A percentile compares a stretch with the other conserved stretches of the same genome.
Conservation (phyloP, 2,329 filamentous ascomycete genomes). For the Fusarium dlaminii region DNA sequence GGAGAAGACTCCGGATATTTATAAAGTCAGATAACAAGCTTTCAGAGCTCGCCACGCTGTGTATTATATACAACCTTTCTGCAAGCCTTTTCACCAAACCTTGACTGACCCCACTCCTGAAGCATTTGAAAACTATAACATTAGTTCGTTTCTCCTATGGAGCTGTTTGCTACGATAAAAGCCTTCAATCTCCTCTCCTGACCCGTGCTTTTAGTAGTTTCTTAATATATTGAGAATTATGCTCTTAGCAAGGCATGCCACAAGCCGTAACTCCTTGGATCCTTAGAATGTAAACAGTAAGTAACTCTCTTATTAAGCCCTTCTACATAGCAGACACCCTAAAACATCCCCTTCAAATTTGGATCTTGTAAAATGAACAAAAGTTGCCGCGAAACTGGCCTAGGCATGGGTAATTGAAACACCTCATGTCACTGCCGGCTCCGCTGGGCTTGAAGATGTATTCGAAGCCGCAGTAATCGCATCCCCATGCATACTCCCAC, state of each 20-base stretch:
- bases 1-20: background rate
- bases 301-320: background rate
- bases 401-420: background rate
- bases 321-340: background rate
- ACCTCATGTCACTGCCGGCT: background rate
- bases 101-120: too few relatives aligned
- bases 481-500: background rate
- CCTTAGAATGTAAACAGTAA: background rate
- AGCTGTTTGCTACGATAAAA: too few relatives aligned
- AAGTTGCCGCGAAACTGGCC: background rate
- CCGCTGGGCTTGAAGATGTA: background rate
- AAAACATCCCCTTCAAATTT: background rate
- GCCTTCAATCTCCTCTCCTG: too few relatives aligned
- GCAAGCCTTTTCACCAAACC: too few relatives aligned
- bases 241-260: background rate
- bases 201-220: too few relatives aligned
- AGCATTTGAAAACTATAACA: too few relatives aligned
- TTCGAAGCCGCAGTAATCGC: background rate
- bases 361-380: background rate
- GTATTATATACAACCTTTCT: background rate
- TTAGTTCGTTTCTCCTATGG: too few relatives aligned
- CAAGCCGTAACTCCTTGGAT: too few relatives aligned
- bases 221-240: background rate
- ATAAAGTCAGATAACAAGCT: background rate
- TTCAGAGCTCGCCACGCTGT: background rate